Conservation (phyloP, 2,329 filamentous ascomycete genomes). For the Nemania diffusa region DNA sequence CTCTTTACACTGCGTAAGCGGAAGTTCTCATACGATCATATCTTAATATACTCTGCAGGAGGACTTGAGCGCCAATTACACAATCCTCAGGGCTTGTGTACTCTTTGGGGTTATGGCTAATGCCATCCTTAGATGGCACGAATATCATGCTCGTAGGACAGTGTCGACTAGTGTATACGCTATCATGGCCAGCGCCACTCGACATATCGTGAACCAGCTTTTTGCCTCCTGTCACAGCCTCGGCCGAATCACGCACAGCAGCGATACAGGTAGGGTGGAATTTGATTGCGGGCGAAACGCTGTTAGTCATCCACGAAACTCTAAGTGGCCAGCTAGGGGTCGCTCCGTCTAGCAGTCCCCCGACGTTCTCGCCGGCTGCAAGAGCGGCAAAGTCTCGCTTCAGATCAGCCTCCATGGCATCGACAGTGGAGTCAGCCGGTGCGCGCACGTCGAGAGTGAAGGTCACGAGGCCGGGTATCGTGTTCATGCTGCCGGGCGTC, state of each 20-base stretch:
- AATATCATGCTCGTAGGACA: conserved; percentile 76
- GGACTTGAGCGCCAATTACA: conserved; percentile 62
- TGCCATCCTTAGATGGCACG: conserved; percentile 69
- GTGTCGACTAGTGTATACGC: conserved; percentile 67
- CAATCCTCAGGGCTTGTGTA: conserved; percentile 69
- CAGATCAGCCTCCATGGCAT: conserved; percentile 66
- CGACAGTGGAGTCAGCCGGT: conserved; percentile 63
- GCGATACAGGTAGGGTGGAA: conserved; percentile 76
- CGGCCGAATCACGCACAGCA: conserved; percentile 70
- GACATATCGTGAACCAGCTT: conserved; percentile 52
- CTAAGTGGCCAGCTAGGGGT: conserved; percentile 39
- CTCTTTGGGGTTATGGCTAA: conserved; percentile 72
- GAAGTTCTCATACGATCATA: conserved; percentile 49
- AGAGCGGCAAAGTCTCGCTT: conserved; percentile 68
- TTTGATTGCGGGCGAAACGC: conserved; percentile 67
- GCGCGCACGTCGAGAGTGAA: conserved; percentile 76
- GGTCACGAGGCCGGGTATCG: conserved; percentile 73
- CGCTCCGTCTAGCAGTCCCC: conserved; percentile 53
- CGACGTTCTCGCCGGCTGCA: conserved; percentile 65
- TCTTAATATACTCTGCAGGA: conserved; percentile 55
- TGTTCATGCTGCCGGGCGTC: conserved; percentile 77
- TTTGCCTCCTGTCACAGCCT: conserved; percentile 64
- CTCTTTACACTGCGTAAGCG: not conserved
- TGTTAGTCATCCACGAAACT: conserved; percentile 67
- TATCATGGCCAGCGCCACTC: conserved; percentile 60